These are phyloP conservation scores for Fraxinus paxiana DNA, from an alignment of 305 asterid genomes.

Conservation along the genomic window DNA sequence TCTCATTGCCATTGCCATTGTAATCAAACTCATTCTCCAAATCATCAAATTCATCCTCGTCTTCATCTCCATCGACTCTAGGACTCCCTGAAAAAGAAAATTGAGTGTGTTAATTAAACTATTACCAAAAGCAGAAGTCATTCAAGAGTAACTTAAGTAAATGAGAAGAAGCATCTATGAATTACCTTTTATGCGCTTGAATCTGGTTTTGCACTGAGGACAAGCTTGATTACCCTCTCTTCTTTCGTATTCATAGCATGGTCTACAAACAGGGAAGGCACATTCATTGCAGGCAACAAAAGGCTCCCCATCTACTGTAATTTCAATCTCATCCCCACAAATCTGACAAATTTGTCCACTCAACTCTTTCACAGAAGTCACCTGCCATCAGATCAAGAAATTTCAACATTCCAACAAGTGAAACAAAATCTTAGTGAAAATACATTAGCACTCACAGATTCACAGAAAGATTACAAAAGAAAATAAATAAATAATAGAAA, in stretches of 20 bases:
- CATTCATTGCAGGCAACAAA: conserved; percentile 97
- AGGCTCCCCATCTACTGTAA: conserved; percentile 72
- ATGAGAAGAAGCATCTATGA: neutral
- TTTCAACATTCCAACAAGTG: conserved; percentile 8
- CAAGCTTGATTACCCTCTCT: conserved; percentile 93
- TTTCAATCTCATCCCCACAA: conserved; percentile 90
- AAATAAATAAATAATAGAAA: neutral
- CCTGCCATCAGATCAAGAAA: conserved; percentile 58
- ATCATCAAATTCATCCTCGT: conserved; percentile 93
- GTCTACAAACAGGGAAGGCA: conserved; percentile 88
- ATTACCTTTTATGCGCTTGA: conserved; percentile 82
- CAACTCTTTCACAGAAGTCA: conserved; percentile 76
- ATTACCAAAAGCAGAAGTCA: conserved; percentile 4
- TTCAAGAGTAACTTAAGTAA: neutral
- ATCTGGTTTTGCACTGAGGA: conserved; percentile 96
- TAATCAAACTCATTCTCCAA: conserved; percentile 82
- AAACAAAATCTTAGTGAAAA: neutral
- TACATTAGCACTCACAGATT: conserved; percentile 16
- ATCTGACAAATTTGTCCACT: conserved; percentile 95
- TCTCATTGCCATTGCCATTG: conserved; percentile 33
- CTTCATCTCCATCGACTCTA: conserved; percentile 93
- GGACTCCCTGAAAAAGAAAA: conserved; percentile 58
- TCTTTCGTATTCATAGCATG: conserved; percentile 90
- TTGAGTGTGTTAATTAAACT: conserved; percentile 3
- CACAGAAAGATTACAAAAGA: neutral